Percentiles rank a stretch among this genome's conserved stretches.
Conservation (phyloP, 1,284 basidiomycete genomes). For the Trametes versicolor region DNA sequence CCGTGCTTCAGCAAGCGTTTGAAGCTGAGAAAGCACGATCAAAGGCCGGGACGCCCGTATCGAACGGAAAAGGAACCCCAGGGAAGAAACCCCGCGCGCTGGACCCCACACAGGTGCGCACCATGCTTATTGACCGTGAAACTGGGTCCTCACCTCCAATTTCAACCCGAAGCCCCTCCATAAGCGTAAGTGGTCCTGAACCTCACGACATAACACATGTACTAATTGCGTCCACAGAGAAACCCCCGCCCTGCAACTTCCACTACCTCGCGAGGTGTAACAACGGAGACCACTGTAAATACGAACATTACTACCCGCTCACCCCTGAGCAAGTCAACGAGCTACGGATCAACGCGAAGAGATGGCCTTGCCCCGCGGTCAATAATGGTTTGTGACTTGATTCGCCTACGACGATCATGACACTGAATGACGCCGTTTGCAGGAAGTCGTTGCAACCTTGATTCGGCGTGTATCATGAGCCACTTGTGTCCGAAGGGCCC, state of each 20-base stretch:
- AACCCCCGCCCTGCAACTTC: slow-evolving; percentile 53
- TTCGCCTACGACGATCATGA: too few species aligned
- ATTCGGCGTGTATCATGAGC: slow-evolving; percentile 46
- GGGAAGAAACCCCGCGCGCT: slow-evolving; percentile 25
- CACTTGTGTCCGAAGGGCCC: slow-evolving; percentile 47
- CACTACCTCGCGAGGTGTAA: slow-evolving; percentile 51
- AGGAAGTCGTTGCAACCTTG: slow-evolving; percentile 46
- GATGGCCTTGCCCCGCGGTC: slow-evolving; percentile 49
- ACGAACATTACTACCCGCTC: slow-evolving; percentile 52
- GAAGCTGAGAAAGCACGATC: slow-evolving; percentile 40
- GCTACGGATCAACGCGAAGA: slow-evolving; percentile 50
- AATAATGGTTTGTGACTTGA: slow-evolving; percentile 43
- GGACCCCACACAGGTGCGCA: slow-evolving; percentile 37
- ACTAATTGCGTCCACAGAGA: slow-evolving; percentile 40
- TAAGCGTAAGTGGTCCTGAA: slow-evolving; percentile 41
- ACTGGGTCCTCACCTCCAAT: not conserved
- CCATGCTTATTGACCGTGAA: not conserved
- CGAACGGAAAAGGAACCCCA: slow-evolving; percentile 26
- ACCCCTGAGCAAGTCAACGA: slow-evolving; percentile 45
- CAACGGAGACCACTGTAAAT: slow-evolving; percentile 49
- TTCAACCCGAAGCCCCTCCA: slow-evolving; percentile 41
- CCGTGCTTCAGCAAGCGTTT: slow-evolving; percentile 30
- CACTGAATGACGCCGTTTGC: not conserved
- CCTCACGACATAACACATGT: not conserved
- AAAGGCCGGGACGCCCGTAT: slow-evolving; percentile 31